phyloP scores from a whole-genome alignment of 768 basidiomycete species.

The Suillus placidus region DNA sequence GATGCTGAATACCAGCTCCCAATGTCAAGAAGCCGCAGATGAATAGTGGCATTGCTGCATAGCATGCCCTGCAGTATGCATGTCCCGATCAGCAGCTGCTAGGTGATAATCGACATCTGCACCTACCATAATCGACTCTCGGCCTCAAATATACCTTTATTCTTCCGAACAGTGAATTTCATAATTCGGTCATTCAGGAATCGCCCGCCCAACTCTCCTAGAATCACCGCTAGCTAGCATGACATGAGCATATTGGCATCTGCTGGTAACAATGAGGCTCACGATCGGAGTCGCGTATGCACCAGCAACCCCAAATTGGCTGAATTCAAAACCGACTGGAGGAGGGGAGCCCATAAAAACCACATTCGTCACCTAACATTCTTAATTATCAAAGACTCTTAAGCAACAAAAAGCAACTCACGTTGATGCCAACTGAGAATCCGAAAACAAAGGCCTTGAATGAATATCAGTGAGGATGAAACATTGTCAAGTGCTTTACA shows the following conservation, averaged over 20 bases:
- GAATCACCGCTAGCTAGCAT: slow-evolving; percentile 45
- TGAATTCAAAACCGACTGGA: slow-evolving; percentile 52
- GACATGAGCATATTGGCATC: neutral
- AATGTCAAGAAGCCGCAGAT: slow-evolving; percentile 45
- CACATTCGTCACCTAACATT: slow-evolving; percentile 50
- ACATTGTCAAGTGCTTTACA: neutral
- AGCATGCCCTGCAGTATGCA: slow-evolving; percentile 35
- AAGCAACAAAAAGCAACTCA: slow-evolving; percentile 20
- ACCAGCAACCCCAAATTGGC: slow-evolving; percentile 43
- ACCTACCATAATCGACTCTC: slow-evolving; percentile 48
- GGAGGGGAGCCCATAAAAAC: slow-evolving; percentile 53
- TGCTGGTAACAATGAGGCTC: slow-evolving; percentile 10
- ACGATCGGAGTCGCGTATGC: slow-evolving; percentile 49
- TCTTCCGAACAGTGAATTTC: slow-evolving; percentile 43
- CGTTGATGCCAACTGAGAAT: slow-evolving; percentile 50
- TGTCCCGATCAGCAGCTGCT: neutral
- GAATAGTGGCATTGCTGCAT: slow-evolving; percentile 43
- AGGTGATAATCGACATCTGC: neutral
- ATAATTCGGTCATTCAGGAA: slow-evolving; percentile 56
- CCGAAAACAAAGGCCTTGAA: slow-evolving; percentile 48
- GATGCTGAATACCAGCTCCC: slow-evolving; percentile 40
- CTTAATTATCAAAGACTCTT: neutral
- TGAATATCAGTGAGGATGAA: neutral
- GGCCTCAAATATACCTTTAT: slow-evolving; percentile 55
- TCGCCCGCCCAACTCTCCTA: slow-evolving; percentile 55